Base-by-base conservation (phyloP, 495 filamentous ascomycete species). In the Penicillium salamii region DNA sequence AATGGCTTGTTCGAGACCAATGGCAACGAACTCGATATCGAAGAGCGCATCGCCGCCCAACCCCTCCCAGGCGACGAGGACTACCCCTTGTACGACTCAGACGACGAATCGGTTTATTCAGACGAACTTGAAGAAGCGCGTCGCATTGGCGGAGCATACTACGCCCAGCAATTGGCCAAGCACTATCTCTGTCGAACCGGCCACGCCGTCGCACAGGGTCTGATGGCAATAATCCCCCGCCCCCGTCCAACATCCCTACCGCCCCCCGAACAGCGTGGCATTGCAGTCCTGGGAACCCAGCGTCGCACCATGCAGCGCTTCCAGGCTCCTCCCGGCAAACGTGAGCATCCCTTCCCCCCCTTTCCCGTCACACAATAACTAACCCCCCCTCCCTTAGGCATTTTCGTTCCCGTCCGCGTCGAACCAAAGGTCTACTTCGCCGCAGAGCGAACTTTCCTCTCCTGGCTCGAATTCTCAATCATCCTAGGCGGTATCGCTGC, bases 351-450 rank as follows among this genome's bases (percentile, higher is more conserved):
- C 19, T 2, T n/a, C 34, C 21, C 21, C 20, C 35, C 24, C 50
- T 50, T 8, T 46, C 11, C 32, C 41, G 20, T 15, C 13, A 37
- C 18, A n/a, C 13, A 1, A 29, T 39, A 17, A 26, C 18, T 32
- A 39, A 40, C 23, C 38, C 23, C 34, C 12, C 12, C 11, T 2
- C 8, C n/a, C 14, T 55, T n/a, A 84, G 81, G 78, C 58, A 98
- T 98, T 57, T 90, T 96, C 54, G 92, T 98, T 18, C 93, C 91
- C 23, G 85, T 97, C 35, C 83, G 93, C 43, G 90, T 98, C 38
- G 93, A 98, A 70, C 93, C 93, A 3, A 98, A 98, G 67, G 93
- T 98, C 52, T 95, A 91, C 68, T 96, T 98, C 56, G 93, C 93
- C 19, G 90, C 90, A 7, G 93, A 98, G 63, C 82, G 93, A 50